Base-by-base conservation (phyloP, 345 rosid species). In the Salix udensis region DNA sequence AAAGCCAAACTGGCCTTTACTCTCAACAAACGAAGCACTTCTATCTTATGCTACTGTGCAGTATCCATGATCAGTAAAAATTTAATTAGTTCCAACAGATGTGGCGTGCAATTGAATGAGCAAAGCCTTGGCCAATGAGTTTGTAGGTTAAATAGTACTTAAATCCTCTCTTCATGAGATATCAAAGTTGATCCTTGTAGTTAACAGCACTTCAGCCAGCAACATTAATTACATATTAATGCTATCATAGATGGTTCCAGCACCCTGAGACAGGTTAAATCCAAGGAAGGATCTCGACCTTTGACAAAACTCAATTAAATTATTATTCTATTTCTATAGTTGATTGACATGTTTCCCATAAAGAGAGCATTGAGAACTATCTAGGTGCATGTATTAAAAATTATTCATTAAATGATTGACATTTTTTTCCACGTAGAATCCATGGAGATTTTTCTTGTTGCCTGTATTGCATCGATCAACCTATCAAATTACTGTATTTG, bases 1-100 rank as follows among this genome's bases (percentile, higher is more conserved):
- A 55, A 37, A 23, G 55, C 55, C 48, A 76, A 58, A 13, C 7
- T 46, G 67, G 72, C 74, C 26, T 65, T 76, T 61, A 71, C 1
- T 42, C 31, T 19, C 11, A 68, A 4, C 69, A 36, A 42, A 16
- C 11, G 53, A n/a, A 6, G 19, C 71, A 24, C 3, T 68, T 26
- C n/a, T 14, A 30, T 30, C 19, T 11, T 11, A 37, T 9, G 3
- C 23, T 23, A 10, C 14, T 26, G 48, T 37, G 70, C 1, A 23
- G 16, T 4, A 46, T 46, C 15, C 50, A 46, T 68, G 16, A 39
- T 30, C 23, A 16, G 21, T 2, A 3, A 16, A 3, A 16, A 3
- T 3, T 7, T 36, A 18, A 65, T 9, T 19, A 34, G 74, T 0
- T 30, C 42, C 42, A 18, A 31, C 6, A 50, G 37, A 48, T 1